Evolutionary conservation across 1,284 basidiomycete genomes (phyloP).

Genomic region (Cryptococcus sp.): DNA sequence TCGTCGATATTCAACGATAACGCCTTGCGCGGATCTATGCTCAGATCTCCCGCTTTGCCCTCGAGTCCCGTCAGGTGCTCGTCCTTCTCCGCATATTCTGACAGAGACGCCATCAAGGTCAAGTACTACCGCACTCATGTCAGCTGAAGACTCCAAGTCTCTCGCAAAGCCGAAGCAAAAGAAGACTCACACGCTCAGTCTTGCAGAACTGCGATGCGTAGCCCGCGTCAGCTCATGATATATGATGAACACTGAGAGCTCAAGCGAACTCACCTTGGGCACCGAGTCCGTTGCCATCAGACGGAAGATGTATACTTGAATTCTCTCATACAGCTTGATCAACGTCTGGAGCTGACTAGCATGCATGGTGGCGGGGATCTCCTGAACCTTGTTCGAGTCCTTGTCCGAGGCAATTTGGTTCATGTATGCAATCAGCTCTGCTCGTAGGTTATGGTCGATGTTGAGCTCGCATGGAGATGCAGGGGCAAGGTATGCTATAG

Average conservation of each 20-base stretch:
- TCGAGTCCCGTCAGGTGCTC: conserved; percentile 13
- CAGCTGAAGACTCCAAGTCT: conserved; percentile 17
- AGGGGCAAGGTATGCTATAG: conserved; percentile 91
- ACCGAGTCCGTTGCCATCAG: conserved; percentile 98
- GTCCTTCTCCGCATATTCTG: conserved; percentile 8
- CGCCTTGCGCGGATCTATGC: conserved; percentile 21
- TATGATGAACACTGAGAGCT: too few relatives aligned
- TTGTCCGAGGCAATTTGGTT: conserved; percentile 78
- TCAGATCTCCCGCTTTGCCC: conserved; percentile 24
- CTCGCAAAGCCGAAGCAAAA: not conserved
- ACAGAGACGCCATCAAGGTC: conserved; percentile 3
- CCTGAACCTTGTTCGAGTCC: conserved; percentile 64
- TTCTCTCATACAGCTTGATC: conserved; percentile 91
- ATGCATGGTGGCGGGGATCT: conserved; percentile 64
- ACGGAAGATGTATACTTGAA: conserved; percentile 94
- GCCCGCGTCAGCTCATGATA: too few relatives aligned
- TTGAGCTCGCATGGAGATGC: conserved; percentile 94
- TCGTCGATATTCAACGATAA: conserved; percentile 19
- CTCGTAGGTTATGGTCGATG: conserved; percentile 94
- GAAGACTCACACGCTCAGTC: conserved; percentile 42
- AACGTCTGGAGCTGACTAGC: conserved; percentile 93
- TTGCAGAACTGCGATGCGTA: conserved; percentile 41
- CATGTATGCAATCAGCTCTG: conserved; percentile 90
- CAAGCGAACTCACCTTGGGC: conserved; percentile 68
- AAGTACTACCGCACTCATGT: not conserved